phyloP scores from a whole-genome alignment of 1,284 basidiomycete genomes.

The Cutaneotrichosporon sp. region DNA sequence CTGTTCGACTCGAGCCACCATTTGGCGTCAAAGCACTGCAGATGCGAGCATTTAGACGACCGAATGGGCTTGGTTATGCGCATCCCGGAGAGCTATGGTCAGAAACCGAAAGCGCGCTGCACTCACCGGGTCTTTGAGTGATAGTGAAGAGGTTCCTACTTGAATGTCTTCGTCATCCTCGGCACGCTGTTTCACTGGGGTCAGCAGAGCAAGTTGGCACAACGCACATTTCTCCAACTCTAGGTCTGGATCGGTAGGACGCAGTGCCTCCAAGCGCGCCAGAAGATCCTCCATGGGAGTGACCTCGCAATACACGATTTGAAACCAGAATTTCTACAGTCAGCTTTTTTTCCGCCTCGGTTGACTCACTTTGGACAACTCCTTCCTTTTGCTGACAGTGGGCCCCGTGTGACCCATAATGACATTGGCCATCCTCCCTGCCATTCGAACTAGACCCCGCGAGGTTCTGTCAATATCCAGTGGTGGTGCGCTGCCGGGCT shows the following conservation, averaged over 20 bases:
- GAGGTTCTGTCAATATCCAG: constrained; percentile 65
- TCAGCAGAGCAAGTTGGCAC: background rate
- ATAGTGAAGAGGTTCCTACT: constrained; percentile 78
- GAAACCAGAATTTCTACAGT: constrained; percentile 73
- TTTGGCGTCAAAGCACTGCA: constrained; percentile 92
- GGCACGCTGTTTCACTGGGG: constrained; percentile 58
- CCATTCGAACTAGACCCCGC: constrained; percentile 51
- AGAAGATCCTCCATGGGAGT: constrained; percentile 63
- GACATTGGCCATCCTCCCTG: constrained; percentile 59
- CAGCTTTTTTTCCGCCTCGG: background rate
- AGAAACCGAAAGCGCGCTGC: constrained; percentile 1
- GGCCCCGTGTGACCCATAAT: constrained; percentile 84
- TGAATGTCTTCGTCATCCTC: constrained; percentile 80
- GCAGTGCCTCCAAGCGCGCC: constrained; percentile 30
- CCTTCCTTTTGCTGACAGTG: constrained; percentile 42
- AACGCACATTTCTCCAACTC: constrained; percentile 15
- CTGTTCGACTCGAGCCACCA: constrained; percentile 96
- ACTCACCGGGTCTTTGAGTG: constrained; percentile 83
- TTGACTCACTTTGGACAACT: constrained; percentile 37
- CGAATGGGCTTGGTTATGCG: constrained; percentile 81
- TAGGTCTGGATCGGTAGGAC: constrained; percentile 24
- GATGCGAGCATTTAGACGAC: constrained; percentile 76
- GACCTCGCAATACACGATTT: constrained; percentile 75
- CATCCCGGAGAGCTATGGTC: constrained; percentile 71
- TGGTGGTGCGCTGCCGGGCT: constrained; percentile 90